phyloP scores from a whole-genome alignment of 2,329 filamentous ascomycete species.

The Xylaria sp. region DNA sequence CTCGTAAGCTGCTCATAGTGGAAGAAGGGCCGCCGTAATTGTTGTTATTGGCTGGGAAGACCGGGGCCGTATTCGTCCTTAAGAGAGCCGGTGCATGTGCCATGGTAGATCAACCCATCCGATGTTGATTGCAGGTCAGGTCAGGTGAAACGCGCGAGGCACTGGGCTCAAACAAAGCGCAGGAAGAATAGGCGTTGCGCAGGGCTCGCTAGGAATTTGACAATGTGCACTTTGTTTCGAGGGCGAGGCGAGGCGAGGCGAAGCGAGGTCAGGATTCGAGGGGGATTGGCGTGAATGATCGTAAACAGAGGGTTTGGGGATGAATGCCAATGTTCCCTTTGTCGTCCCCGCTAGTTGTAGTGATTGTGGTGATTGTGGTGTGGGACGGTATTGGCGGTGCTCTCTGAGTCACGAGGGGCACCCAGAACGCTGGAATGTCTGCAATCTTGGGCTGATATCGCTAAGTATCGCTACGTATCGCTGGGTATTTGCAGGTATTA shows the following conservation, averaged over 20 bases:
- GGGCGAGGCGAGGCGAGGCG: neutral
- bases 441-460: conserved; percentile 15
- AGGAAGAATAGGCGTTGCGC: neutral
- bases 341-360: conserved; percentile 13
- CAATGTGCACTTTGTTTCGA: conserved; percentile 17
- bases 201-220: neutral
- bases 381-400: conserved; percentile 25
- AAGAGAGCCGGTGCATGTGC: conserved; percentile 68
- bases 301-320: neutral
- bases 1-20: conserved; percentile 65
- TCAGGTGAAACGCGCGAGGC: conserved; percentile 7
- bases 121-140: conserved; percentile 26
- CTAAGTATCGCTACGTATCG: no score
- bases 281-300: conserved; percentile 7
- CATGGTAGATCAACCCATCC: conserved; percentile 59
- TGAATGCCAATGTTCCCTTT: conserved; percentile 24
- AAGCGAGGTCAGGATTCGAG: conserved; percentile 25
- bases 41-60: conserved; percentile 61
- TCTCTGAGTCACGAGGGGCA: conserved; percentile 33
- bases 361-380: conserved; percentile 9
- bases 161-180: conserved; percentile 10
- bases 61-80: conserved; percentile 68
- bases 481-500: conserved; percentile 21
- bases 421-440: conserved; percentile 34
- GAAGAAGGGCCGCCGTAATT: conserved; percentile 58